Evolutionary conservation across 140 eudicot genomes (phyloP).

Genomic region (Bidens hawaiensis): DNA sequence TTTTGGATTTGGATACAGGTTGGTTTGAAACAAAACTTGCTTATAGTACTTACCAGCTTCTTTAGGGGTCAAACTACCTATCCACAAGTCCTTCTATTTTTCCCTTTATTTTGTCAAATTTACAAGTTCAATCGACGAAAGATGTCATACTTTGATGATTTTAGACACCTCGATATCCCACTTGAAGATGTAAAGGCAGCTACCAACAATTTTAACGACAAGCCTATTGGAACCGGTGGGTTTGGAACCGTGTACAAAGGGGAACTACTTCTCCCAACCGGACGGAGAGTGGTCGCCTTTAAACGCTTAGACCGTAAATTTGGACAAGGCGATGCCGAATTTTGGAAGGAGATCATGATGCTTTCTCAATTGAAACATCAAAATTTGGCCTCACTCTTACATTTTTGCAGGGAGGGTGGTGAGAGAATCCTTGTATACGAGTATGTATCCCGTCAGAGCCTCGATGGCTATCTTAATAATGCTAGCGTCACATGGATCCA

Average conservation of each 20-base stretch:
- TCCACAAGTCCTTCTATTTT: not conserved
- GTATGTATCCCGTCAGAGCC: constrained; percentile 8
- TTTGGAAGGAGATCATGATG: constrained; percentile 8
- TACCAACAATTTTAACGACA: not conserved
- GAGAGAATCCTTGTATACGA: constrained; percentile 15
- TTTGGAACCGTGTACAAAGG: constrained; percentile 7
- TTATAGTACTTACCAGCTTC: no score
- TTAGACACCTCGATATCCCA: not conserved
- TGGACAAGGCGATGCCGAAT: constrained; percentile 4
- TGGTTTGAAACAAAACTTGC: no score
- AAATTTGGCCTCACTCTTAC: not conserved
- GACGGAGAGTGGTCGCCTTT: not conserved
- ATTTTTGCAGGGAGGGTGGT: not conserved
- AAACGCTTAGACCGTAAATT: constrained; percentile 3
- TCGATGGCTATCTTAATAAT: not conserved
- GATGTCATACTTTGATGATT: not conserved
- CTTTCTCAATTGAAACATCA: constrained; percentile 3
- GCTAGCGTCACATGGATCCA: not conserved
- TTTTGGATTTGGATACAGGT: no score
- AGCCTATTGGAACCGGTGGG: not conserved
- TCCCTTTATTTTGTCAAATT: not conserved
- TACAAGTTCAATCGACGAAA: not conserved
- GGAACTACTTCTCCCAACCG: not conserved
- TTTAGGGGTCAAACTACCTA: no score
- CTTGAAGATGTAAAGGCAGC: constrained; percentile 6